Evolutionary conservation across 2,329 filamentous ascomycete species (phyloP).

Genomic region (Pseudogymnoascus sp.): DNA sequence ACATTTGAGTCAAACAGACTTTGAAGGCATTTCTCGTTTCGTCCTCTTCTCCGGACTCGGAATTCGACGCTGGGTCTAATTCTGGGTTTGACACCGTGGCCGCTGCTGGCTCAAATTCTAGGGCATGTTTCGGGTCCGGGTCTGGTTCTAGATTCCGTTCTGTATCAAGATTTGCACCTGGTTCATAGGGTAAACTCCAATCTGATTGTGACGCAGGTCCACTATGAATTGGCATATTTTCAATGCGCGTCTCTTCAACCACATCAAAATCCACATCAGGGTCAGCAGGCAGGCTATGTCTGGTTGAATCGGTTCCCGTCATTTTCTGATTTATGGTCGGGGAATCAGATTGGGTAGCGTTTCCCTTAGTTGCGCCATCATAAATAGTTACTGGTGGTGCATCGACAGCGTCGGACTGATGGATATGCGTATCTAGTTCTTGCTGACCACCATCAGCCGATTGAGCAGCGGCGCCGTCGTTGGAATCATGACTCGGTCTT

Average conservation of each 20-base stretch:
- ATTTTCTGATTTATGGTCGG: neutral
- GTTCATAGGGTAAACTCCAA: neutral
- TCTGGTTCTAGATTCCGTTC: neutral
- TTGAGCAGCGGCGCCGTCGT: neutral
- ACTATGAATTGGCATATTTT: neutral
- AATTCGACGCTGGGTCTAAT: neutral
- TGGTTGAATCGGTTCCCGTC: neutral
- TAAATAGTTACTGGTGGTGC: neutral
- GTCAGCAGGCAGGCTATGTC: neutral
- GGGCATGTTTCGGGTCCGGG: neutral
- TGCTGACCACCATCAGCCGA: neutral
- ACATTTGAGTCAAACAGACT: neutral
- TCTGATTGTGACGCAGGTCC: neutral
- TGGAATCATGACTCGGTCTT: neutral
- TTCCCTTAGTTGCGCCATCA: neutral
- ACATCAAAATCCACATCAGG: neutral
- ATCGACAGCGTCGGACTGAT: neutral
- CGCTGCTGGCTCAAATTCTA: neutral
- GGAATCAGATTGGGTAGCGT: neutral
- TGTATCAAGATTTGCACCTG: neutral
- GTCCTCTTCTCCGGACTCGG: neutral
- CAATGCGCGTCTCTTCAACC: neutral
- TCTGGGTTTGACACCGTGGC: neutral
- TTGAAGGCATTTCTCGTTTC: neutral
- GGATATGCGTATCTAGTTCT: neutral